Evolutionary conservation across 805 yeast genomes (phyloP).

Genomic region (Wickerhamiella bombiphila): DNA sequence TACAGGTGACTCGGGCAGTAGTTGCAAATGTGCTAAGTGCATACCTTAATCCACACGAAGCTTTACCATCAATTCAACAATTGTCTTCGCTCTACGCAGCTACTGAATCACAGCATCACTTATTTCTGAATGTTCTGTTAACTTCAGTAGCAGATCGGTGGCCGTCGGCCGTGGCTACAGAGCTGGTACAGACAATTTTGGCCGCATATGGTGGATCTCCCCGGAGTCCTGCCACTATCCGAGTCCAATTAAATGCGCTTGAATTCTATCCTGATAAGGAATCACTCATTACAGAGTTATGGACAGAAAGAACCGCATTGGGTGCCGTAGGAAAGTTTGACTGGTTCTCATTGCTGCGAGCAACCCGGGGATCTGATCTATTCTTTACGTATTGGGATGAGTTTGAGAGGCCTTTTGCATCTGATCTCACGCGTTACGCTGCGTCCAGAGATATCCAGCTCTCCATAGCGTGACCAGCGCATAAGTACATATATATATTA

Average conservation of each 20-base stretch:
- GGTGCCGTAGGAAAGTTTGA: conserved; percentile 7
- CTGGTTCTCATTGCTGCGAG: conserved; percentile 18
- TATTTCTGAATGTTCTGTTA: conserved; percentile 15
- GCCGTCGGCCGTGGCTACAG: conserved; percentile 7
- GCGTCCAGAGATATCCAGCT: not conserved
- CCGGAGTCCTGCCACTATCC: conserved; percentile 8
- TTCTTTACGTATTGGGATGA: conserved; percentile 9
- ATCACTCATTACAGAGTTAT: conserved; percentile 5
- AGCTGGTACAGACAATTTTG: conserved; percentile 9
- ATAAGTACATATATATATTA: not conserved
- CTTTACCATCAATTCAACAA: conserved; percentile 3
- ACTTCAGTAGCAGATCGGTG: conserved; percentile 10
- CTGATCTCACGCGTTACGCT: conserved; percentile 7
- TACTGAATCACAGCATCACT: conserved; percentile 3
- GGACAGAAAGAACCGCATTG: too few species aligned
- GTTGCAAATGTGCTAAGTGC: conserved; percentile 9
- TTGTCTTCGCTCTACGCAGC: conserved; percentile 8
- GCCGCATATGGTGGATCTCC: conserved; percentile 9
- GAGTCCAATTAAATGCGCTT: conserved; percentile 17
- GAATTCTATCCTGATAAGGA: conserved; percentile 8
- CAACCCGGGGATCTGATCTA: conserved; percentile 6
- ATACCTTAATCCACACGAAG: not conserved
- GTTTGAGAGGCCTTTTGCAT: conserved; percentile 10
- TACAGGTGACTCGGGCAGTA: conserved; percentile 11
- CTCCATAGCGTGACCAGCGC: not conserved